These are phyloP conservation scores for Aspergillus niger DNA, from an alignment of 2,329 filamentous ascomycete species.

Conservation along the genomic window DNA sequence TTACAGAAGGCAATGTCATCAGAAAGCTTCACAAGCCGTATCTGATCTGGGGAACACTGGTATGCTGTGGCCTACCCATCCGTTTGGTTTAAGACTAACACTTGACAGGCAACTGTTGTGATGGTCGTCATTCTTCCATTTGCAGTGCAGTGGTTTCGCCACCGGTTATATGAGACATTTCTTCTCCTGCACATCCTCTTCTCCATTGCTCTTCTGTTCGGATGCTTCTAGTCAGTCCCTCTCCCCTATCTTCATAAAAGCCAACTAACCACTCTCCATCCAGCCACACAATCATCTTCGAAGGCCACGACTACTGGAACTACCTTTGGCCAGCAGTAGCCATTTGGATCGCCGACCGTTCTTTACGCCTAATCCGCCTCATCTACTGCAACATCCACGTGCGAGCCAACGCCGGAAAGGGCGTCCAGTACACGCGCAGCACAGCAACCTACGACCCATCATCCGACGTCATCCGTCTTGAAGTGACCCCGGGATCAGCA, in stretches of 20 bases:
- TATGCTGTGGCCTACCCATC: conserved; percentile 9
- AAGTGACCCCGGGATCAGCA: conserved; percentile 42
- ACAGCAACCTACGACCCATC: conserved; percentile 46
- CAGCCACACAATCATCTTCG: conserved; percentile 53
- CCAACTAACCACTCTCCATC: neutral
- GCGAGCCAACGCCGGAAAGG: conserved; percentile 18
- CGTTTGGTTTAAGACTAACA: neutral
- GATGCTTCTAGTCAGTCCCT: conserved; percentile 50
- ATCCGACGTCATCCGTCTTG: conserved; percentile 52
- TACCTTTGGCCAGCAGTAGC: conserved; percentile 54
- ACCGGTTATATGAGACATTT: conserved; percentile 48
- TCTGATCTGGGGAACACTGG: conserved; percentile 34
- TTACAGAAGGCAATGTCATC: conserved; percentile 29
- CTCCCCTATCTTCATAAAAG: no score
- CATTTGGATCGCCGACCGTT: conserved; percentile 53
- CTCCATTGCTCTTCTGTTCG: conserved; percentile 45
- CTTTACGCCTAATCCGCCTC: conserved; percentile 46
- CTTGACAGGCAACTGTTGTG: conserved; percentile 31
- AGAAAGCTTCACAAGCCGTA: conserved; percentile 32
- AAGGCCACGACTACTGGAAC: conserved; percentile 49
- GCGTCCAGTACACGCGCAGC: conserved; percentile 37
- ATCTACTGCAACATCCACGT: conserved; percentile 49
- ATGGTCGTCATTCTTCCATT: conserved; percentile 48
- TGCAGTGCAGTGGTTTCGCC: conserved; percentile 51
- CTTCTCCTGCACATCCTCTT: conserved; percentile 43